Conservation (phyloP, 306 rosid species). For the Mucuna pruriens region DNA sequence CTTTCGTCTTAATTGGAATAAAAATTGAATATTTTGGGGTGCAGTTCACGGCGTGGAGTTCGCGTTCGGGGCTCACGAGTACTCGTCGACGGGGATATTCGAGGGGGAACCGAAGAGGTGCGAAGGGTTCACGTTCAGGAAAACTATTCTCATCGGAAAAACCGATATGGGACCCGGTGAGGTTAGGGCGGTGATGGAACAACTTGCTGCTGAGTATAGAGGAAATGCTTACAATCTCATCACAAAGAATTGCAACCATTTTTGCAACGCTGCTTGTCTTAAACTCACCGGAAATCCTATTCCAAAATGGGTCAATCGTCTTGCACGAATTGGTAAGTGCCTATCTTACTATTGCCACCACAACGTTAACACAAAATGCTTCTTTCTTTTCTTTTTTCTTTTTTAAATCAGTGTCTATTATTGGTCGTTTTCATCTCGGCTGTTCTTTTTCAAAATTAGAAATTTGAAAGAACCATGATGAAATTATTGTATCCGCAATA, state of each 20-base stretch:
- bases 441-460: not conserved
- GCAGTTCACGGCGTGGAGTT: slow-evolving; percentile 76
- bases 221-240: slow-evolving; percentile 92
- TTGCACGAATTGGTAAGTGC: slow-evolving; percentile 78
- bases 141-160: slow-evolving; percentile 78
- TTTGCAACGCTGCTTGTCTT: slow-evolving; percentile 76
- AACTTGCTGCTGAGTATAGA: slow-evolving; percentile 64
- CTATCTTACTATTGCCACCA: not conserved
- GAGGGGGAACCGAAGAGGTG: slow-evolving; percentile 87
- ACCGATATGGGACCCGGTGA: slow-evolving; percentile 59
- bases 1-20: not conserved
- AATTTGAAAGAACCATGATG: slow-evolving; percentile 19
- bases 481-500: slow-evolving; percentile 5
- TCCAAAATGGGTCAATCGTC: slow-evolving; percentile 95
- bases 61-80: slow-evolving; percentile 93
- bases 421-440: not conserved
- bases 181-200: slow-evolving; percentile 70
- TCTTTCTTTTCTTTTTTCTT: not conserved
- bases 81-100: slow-evolving; percentile 78
- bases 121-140: slow-evolving; percentile 81
- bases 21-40: slow-evolving; percentile 1
- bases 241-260: slow-evolving; percentile 91
- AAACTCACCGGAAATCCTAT: slow-evolving; percentile 78
- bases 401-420: not conserved
- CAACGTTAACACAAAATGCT: not conserved